Percentiles rank a stretch among this genome's conserved stretches.
Evolutionary conservation across 768 basidiomycete genomes (phyloP).

Genomic region (Amanita rubescens): DNA sequence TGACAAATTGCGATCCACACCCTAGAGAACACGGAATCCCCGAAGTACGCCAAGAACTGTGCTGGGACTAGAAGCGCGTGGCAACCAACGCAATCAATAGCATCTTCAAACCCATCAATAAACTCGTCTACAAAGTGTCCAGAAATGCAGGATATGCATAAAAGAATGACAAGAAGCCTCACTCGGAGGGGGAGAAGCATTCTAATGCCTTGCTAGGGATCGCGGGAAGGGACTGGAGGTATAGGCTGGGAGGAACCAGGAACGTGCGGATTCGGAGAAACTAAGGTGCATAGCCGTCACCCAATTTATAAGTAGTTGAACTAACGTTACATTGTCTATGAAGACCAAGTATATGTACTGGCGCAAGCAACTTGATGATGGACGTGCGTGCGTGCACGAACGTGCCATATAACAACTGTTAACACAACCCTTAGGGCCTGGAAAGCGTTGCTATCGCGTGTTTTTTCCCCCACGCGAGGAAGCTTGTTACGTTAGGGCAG

Average conservation of each 20-base stretch:
- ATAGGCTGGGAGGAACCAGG: neutral
- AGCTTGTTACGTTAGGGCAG: too few relatives aligned
- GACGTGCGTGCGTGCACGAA: too few relatives aligned
- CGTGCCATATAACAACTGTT: too few relatives aligned
- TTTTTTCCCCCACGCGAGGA: too few relatives aligned
- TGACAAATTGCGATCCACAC: conserved; percentile 40
- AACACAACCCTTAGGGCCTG: too few relatives aligned
- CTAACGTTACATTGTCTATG: neutral
- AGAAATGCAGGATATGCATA: conserved; percentile 9
- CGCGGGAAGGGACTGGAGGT: neutral
- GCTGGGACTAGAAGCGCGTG: conserved; percentile 42
- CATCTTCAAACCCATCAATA: conserved; percentile 34
- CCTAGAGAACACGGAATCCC: conserved; percentile 38
- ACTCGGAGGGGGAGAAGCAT: conserved; percentile 1
- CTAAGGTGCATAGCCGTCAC: neutral
- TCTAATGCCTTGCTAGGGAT: neutral
- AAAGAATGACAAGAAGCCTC: conserved; percentile 11
- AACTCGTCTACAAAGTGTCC: conserved; percentile 33
- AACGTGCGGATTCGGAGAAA: neutral
- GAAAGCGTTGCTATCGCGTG: too few relatives aligned
- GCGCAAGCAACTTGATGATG: too few relatives aligned
- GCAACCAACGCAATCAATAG: conserved; percentile 44
- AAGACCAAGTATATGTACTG: too few relatives aligned
- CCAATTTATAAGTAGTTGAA: neutral
- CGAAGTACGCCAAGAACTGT: conserved; percentile 37